Evolutionary conservation across 2,329 filamentous ascomycete species (phyloP).

Genomic region (Claviceps citrina): DNA sequence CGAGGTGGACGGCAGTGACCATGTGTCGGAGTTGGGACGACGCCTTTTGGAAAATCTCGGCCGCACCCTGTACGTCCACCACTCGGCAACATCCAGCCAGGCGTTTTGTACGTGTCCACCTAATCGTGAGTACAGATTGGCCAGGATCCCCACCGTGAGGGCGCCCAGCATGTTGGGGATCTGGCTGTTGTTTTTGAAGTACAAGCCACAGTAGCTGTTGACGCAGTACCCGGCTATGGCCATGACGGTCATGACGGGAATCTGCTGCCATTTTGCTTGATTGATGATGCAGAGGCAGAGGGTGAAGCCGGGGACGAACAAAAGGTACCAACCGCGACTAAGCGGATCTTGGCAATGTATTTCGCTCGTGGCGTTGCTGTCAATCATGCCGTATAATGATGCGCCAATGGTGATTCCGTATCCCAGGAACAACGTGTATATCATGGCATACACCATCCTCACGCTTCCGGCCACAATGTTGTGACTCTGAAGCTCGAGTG

Average conservation of each 20-base stretch:
- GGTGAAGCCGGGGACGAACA: slow-evolving; percentile 62
- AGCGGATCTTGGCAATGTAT: slow-evolving; percentile 31
- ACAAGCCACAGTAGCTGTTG: slow-evolving; percentile 55
- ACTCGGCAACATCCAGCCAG: slow-evolving; percentile 30
- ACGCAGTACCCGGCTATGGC: slow-evolving; percentile 59
- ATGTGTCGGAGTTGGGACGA: slow-evolving; percentile 14
- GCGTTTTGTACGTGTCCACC: slow-evolving; percentile 42
- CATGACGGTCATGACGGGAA: slow-evolving; percentile 61
- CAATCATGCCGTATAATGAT: slow-evolving; percentile 49
- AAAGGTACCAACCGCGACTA: slow-evolving; percentile 36
- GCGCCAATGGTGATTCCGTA: slow-evolving; percentile 60
- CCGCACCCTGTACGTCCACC: slow-evolving; percentile 33
- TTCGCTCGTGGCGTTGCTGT: slow-evolving; percentile 33
- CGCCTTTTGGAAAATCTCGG: slow-evolving; percentile 18
- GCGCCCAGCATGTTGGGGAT: slow-evolving; percentile 67
- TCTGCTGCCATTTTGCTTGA: slow-evolving; percentile 66
- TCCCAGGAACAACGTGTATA: slow-evolving; percentile 59
- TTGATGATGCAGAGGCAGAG: slow-evolving; percentile 64
- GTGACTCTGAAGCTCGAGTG: slow-evolving; percentile 52
- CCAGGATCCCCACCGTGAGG: slow-evolving; percentile 58
- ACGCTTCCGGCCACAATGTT: slow-evolving; percentile 59
- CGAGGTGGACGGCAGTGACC: slow-evolving; percentile 16
- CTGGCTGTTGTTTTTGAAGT: slow-evolving; percentile 55
- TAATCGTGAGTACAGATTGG: slow-evolving; percentile 64
- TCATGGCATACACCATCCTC: slow-evolving; percentile 60